Evolutionary conservation across 495 filamentous ascomycete species (phyloP).

Genomic region (Usnea hakonensis): DNA sequence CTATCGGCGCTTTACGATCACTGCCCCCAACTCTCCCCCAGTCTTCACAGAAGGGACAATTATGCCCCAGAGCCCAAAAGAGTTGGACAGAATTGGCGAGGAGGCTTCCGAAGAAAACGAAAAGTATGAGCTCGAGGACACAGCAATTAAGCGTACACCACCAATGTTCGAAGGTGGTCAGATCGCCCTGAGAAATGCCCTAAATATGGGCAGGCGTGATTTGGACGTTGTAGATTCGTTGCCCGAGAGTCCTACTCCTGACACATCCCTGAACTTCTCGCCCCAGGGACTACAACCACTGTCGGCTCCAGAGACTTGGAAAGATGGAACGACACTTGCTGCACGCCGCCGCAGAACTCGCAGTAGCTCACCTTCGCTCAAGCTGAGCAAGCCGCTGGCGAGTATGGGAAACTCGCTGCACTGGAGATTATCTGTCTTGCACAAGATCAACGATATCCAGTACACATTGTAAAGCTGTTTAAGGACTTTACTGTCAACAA

Average conservation of each 20-base stretch:
- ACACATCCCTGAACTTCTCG: neutral
- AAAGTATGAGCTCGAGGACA: conserved; percentile 16
- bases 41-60: conserved; percentile 18
- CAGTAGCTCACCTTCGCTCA: neutral
- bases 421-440: neutral
- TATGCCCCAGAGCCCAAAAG: conserved; percentile 17
- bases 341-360: neutral
- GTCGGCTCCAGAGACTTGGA: neutral
- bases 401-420: neutral
- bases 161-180: neutral
- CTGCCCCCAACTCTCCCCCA: conserved; percentile 12
- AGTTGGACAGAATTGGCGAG: conserved; percentile 10
- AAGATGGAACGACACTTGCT: neutral
- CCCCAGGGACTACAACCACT: neutral
- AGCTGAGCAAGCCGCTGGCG: neutral
- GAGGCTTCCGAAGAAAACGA: conserved; percentile 8
- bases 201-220: neutral
- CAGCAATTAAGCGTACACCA: neutral
- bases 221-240: neutral
- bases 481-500: too few relatives aligned
- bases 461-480: neutral
- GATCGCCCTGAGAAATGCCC: neutral
- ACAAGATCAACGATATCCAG: neutral
- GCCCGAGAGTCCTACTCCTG: neutral
- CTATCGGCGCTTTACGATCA: conserved; percentile 19